A percentile compares a stretch with the other conserved stretches of the same genome.
Evolutionary conservation across 2,329 filamentous ascomycete genomes (phyloP).

Genomic region (Aspergillus neotritici): DNA sequence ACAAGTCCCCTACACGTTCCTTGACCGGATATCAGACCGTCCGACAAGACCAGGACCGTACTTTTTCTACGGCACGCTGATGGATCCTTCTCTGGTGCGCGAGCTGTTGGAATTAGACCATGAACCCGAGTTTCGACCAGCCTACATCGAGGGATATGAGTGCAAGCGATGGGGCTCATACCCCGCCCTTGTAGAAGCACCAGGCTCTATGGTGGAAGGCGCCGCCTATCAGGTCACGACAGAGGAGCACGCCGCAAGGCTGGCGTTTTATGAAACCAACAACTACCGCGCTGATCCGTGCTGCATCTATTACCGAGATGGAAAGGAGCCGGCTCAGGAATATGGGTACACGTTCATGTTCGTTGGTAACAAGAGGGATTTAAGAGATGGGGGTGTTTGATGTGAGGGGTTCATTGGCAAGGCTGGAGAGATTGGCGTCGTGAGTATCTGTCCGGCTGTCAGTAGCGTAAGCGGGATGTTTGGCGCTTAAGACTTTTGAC

Average conservation of each 20-base stretch:
- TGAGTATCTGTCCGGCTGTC: too few relatives aligned
- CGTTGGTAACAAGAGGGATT: slow-evolving; percentile 14
- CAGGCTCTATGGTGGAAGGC: slow-evolving; percentile 16
- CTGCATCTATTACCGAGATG: slow-evolving; percentile 15
- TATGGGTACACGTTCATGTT: slow-evolving; percentile 16
- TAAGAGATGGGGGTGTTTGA: slow-evolving; percentile 18
- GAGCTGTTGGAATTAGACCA: slow-evolving; percentile 19
- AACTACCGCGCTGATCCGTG: slow-evolving; percentile 13
- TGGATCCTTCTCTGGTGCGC: slow-evolving; percentile 24
- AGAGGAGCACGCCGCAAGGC: slow-evolving; percentile 14
- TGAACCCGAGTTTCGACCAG: slow-evolving; percentile 15
- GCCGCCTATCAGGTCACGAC: slow-evolving; percentile 20
- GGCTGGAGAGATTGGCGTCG: slow-evolving; percentile 4
- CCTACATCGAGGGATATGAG: slow-evolving; percentile 20
- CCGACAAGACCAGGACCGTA: slow-evolving; percentile 16
- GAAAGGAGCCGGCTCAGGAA: slow-evolving; percentile 9
- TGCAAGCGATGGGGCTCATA: slow-evolving; percentile 28
- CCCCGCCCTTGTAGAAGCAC: slow-evolving; percentile 19
- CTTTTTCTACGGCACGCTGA: slow-evolving; percentile 37
- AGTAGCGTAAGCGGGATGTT: too few relatives aligned
- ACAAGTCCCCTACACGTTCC: slow-evolving; percentile 5
- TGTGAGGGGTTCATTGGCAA: slow-evolving; percentile 14
- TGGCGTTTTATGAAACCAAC: slow-evolving; percentile 21
- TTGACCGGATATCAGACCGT: slow-evolving; percentile 1
- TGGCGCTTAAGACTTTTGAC: too few relatives aligned